phyloP scores from a whole-genome alignment of 164 flowering plant genomes.

The Dillenia turbinata region DNA sequence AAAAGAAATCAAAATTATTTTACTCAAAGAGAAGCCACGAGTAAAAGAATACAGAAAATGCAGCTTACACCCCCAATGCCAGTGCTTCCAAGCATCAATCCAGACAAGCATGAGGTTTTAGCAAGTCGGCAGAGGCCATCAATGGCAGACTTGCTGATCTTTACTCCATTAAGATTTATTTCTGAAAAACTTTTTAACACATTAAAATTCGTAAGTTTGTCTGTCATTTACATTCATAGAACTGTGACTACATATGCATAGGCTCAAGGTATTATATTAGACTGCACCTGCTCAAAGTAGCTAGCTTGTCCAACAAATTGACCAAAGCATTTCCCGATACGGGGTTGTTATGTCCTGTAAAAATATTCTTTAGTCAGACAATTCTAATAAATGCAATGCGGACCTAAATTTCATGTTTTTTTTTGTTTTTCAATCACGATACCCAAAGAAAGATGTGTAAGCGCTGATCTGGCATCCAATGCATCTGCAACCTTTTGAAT shows the following conservation, averaged over 20 bases:
- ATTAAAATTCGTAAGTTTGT: neutral
- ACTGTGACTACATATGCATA: neutral
- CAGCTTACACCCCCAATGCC: constrained; percentile 71
- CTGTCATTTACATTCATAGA: neutral
- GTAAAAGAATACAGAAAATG: neutral
- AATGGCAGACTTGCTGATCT: constrained; percentile 59
- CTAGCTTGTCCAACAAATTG: constrained; percentile 61
- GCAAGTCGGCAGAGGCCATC: constrained; percentile 72
- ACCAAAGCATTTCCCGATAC: constrained; percentile 58
- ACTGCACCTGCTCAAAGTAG: constrained; percentile 53
- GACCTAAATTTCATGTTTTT: too few species aligned
- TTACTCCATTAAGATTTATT: constrained; percentile 64
- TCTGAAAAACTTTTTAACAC: constrained; percentile 59
- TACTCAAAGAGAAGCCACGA: too few species aligned
- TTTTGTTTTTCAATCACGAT: constrained; percentile 2
- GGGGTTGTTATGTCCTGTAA: constrained; percentile 69
- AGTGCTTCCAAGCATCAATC: constrained; percentile 66
- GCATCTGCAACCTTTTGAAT: constrained; percentile 84
- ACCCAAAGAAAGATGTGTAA: constrained; percentile 81
- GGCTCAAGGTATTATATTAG: neutral
- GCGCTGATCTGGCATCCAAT: constrained; percentile 49
- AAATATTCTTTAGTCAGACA: neutral
- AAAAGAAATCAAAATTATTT: neutral
- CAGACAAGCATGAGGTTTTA: constrained; percentile 50
- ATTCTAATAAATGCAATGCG: too few species aligned